Conservation (phyloP, 1,284 basidiomycete species). For the Entoloma clypeatum region DNA sequence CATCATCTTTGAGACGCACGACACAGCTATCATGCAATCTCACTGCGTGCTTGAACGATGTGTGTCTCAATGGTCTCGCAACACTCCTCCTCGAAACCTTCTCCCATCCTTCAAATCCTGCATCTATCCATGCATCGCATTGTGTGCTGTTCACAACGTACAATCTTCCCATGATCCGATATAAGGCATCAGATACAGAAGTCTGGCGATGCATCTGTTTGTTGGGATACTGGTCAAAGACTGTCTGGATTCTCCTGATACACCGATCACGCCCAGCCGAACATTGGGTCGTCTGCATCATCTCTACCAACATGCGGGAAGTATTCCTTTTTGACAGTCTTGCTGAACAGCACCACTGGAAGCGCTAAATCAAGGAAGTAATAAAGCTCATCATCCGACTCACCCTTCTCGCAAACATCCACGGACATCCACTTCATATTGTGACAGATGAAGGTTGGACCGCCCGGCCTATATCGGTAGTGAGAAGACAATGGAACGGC, state of each 20-base stretch:
- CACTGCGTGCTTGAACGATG: neutral
- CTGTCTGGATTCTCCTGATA: conserved; percentile 15
- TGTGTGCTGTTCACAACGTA: conserved; percentile 15
- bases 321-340: conserved; percentile 18
- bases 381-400: conserved; percentile 12
- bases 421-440: conserved; percentile 8
- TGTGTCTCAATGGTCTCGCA: neutral
- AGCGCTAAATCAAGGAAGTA: conserved; percentile 13
- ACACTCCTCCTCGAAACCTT: neutral
- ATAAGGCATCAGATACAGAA: conserved; percentile 9
- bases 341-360: conserved; percentile 9
- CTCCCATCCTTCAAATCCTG: neutral
- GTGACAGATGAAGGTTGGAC: conserved; percentile 10
- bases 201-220: conserved; percentile 11
- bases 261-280: conserved; percentile 5
- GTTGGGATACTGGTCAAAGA: conserved; percentile 14
- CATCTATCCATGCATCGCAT: too few species aligned
- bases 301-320: conserved; percentile 5
- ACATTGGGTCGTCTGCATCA: conserved; percentile 17
- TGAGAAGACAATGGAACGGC: conserved; percentile 10
- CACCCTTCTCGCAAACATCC: conserved; percentile 5
- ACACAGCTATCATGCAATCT: neutral
- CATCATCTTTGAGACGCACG: neutral
- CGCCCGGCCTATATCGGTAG: conserved; percentile 3
- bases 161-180: conserved; percentile 14